Percentiles rank a stretch among this genome's conserved stretches.
phyloP scores from a whole-genome alignment of 1,139 yeast genomes.

The Eremothecium cymbalariae region DNA sequence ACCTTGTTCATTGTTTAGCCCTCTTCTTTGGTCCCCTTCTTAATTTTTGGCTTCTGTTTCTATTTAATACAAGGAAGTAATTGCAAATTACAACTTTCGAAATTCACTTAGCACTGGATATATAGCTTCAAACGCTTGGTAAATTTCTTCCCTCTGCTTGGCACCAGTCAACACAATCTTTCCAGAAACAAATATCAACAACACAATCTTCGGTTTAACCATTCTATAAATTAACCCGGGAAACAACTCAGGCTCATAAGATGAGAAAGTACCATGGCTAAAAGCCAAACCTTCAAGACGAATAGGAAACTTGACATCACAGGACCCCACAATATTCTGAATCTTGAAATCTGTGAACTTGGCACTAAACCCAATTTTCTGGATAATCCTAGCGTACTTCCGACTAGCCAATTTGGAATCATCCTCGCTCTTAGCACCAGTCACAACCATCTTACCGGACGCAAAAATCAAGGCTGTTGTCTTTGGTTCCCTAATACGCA shows the following conservation, averaged over 20 bases:
- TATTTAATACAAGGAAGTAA: not conserved
- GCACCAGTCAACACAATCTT: slow-evolving; percentile 98
- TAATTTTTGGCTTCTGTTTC: no score
- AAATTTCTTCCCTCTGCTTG: slow-evolving; percentile 95
- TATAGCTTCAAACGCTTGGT: slow-evolving; percentile 95
- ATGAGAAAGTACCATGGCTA: slow-evolving; percentile 97
- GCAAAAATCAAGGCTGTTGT: slow-evolving; percentile 97
- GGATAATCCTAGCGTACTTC: slow-evolving; percentile 95
- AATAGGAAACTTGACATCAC: slow-evolving; percentile 96
- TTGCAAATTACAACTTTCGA: slow-evolving; percentile 49
- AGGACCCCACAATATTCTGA: slow-evolving; percentile 96
- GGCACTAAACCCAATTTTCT: slow-evolving; percentile 93
- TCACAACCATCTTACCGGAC: slow-evolving; percentile 98
- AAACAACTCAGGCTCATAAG: slow-evolving; percentile 95
- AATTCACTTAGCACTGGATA: slow-evolving; percentile 98
- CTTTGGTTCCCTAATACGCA: slow-evolving; percentile 98
- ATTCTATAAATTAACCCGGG: slow-evolving; percentile 98
- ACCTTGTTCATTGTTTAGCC: no score
- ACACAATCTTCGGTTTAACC: slow-evolving; percentile 97
- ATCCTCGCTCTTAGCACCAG: slow-evolving; percentile 98
- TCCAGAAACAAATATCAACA: slow-evolving; percentile 92
- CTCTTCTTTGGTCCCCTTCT: no score
- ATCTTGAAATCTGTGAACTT: slow-evolving; percentile 94
- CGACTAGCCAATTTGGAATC: slow-evolving; percentile 95
- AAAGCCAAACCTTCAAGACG: slow-evolving; percentile 96